phyloP scores from a whole-genome alignment of 305 asterid genomes.

The Fraxinus xanthoxyloides region DNA sequence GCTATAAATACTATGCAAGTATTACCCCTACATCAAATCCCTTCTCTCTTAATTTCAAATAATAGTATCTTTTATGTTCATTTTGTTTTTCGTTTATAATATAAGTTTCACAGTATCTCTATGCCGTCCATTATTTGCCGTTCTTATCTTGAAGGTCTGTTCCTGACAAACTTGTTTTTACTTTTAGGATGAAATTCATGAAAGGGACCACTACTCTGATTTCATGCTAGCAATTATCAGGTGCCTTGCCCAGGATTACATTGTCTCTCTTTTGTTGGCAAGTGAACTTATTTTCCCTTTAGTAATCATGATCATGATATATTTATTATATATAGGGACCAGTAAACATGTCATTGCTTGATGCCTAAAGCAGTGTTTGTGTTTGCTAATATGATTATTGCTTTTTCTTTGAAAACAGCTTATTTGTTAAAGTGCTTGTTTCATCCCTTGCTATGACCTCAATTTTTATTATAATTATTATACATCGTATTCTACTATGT shows the following conservation, averaged over 20 bases:
- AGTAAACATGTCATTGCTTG: not conserved
- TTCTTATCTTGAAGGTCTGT: slow-evolving; percentile 15
- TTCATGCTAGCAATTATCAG: slow-evolving; percentile 96
- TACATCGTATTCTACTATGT: not conserved
- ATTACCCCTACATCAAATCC: not conserved
- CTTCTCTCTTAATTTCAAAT: not conserved
- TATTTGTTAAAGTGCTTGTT: slow-evolving; percentile 5
- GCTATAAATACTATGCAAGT: slow-evolving; percentile 1
- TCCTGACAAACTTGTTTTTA: slow-evolving; percentile 29
- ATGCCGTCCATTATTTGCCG: slow-evolving; percentile 18
- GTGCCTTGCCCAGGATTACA: slow-evolving; percentile 38
- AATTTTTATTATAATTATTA: not conserved
- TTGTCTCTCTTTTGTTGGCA: slow-evolving; percentile 15
- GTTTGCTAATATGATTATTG: not conserved
- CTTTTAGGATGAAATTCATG: slow-evolving; percentile 96
- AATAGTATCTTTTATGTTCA: not conserved
- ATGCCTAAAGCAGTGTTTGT: not conserved
- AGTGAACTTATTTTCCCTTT: slow-evolving; percentile 10
- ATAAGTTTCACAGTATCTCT: not conserved
- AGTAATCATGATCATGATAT: slow-evolving; percentile 9
- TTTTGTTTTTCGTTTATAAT: slow-evolving; percentile 16
- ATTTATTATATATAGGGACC: slow-evolving; percentile 1
- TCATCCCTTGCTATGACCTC: slow-evolving; percentile 3
- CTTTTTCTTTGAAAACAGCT: not conserved
- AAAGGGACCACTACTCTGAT: slow-evolving; percentile 96